These are phyloP conservation scores for Agaricus blazei DNA, from an alignment of 768 basidiomycete genomes.

Conservation along the genomic window DNA sequence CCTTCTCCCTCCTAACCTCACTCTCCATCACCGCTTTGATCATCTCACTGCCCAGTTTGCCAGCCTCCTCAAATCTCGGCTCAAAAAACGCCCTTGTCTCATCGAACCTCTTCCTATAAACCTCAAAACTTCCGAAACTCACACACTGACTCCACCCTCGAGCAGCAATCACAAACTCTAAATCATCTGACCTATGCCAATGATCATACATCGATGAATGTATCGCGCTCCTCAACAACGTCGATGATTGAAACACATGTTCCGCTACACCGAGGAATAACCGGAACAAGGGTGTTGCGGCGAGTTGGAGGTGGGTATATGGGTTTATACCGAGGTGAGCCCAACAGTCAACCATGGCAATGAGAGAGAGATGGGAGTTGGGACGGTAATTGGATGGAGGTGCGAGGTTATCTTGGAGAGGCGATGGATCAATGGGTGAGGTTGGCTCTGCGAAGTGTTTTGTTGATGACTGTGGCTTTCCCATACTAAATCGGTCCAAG, in stretches of 20 bases:
- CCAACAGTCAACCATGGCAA: slow-evolving; percentile 99
- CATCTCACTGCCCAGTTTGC: slow-evolving; percentile 80
- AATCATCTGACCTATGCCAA: slow-evolving; percentile 81
- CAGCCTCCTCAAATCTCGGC: slow-evolving; percentile 82
- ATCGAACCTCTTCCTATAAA: slow-evolving; percentile 78
- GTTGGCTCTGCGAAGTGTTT: slow-evolving; percentile 5
- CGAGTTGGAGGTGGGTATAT: slow-evolving; percentile 85
- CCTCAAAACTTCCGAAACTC: slow-evolving; percentile 84
- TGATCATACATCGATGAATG: slow-evolving; percentile 70
- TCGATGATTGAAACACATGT: slow-evolving; percentile 76
- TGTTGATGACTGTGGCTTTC: slow-evolving; percentile 24
- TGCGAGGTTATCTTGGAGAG: slow-evolving; percentile 21
- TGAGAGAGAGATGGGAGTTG: slow-evolving; percentile 89
- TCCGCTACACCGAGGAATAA: slow-evolving; percentile 97
- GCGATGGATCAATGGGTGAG: slow-evolving; percentile 9
- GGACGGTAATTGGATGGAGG: slow-evolving; percentile 42
- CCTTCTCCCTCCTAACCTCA: slow-evolving; percentile 34
- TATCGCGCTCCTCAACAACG: slow-evolving; percentile 63
- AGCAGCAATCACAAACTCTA: slow-evolving; percentile 92
- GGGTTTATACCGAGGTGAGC: slow-evolving; percentile 82
- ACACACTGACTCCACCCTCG: slow-evolving; percentile 97
- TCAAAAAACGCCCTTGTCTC: slow-evolving; percentile 82
- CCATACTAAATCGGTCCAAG: slow-evolving; percentile 86
- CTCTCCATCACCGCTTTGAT: slow-evolving; percentile 80
- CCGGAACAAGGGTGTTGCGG: slow-evolving; percentile 94